Base-by-base conservation (phyloP, 2,329 filamentous ascomycete genomes). In the Colletotrichum gloeosporioides region DNA sequence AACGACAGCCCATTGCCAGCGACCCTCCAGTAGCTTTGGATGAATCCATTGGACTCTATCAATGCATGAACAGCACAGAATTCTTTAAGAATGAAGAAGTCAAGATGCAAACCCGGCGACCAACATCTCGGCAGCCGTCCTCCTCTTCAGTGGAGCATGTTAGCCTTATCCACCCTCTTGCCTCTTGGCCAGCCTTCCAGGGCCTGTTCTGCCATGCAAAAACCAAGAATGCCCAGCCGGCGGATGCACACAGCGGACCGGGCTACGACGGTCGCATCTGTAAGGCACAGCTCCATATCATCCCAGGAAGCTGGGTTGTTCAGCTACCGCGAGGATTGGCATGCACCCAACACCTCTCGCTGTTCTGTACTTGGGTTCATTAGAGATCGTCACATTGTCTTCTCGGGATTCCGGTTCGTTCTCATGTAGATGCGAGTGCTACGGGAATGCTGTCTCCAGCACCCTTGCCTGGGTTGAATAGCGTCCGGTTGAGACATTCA, bases 251-350 rank as follows among this genome's bases (percentile, higher is more conserved):
- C 25, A 18, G 25, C 68, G 53, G 36, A 36, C 12, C 39, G 32
- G 55, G 55, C 57, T 76, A 25, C 39, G 55, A 64, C 73, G 44
- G 69, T 69, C 27, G 34, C 64, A 73, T 69, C 57, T 76, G 44
- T 55, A 57, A 59, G 63, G 34, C 16, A 39, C 63, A 22, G 32
- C 55, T 25, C 32, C 32, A 27, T 67, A 13, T 13, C 18, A 8
- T 18, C 44, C 72, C 36, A 2, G 57, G 55, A 8, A 16, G 31
- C 57, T 32, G 71, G 71, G 57, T 39, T 34, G 39, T 10, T 15
- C 10, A 39, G 22, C 18, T n/a, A 12, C 1, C 10, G 44, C 44
- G 44, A 22, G 10, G 1, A 53, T 4, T 53, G 44, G 44, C 44
- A 13, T 53, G 44, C n/a, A 49, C 6, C 39, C 39, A n/a, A 4